A percentile compares a stretch with the other conserved stretches of the same genome.
These are phyloP conservation scores for Magnusiomyces starmeri DNA, from an alignment of 1,139 yeast species.

Conservation along the genomic window DNA sequence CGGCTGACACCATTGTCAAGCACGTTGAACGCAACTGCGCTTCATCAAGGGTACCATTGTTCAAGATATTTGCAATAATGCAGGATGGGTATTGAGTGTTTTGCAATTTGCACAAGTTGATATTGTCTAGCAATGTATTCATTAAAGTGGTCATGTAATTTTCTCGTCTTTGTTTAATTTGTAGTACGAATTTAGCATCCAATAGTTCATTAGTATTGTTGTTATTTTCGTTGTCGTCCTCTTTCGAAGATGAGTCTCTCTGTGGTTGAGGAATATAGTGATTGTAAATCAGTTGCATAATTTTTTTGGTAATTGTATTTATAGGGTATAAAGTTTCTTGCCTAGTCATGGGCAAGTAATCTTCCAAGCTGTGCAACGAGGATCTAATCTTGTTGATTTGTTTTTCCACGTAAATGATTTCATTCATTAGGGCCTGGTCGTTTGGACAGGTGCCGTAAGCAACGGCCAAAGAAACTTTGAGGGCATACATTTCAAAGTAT, in stretches of 20 bases:
- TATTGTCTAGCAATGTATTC: slow-evolving; percentile 26
- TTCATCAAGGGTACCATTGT: too few species aligned
- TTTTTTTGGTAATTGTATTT: too few species aligned
- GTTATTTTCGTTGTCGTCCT: too few species aligned
- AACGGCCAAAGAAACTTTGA: slow-evolving; percentile 36
- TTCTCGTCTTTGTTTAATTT: too few species aligned
- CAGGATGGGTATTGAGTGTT: neutral
- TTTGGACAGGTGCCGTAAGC: slow-evolving; percentile 46
- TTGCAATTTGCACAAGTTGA: neutral
- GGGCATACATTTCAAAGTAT: slow-evolving; percentile 46
- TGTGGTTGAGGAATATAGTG: too few species aligned
- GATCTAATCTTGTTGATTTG: slow-evolving; percentile 57
- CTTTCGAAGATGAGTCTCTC: too few species aligned
- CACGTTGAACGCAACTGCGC: slow-evolving; percentile 61
- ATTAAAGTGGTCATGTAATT: slow-evolving; percentile 45
- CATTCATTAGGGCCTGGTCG: slow-evolving; percentile 40
- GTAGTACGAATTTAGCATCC: too few species aligned
- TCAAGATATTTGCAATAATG: slow-evolving; percentile 11
- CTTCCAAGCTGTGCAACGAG: slow-evolving; percentile 53
- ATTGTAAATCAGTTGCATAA: too few species aligned
- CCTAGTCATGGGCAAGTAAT: slow-evolving; percentile 51
- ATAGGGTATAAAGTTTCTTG: too few species aligned
- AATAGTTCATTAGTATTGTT: too few species aligned
- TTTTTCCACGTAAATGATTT: slow-evolving; percentile 58
- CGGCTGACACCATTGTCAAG: slow-evolving; percentile 73